Evolutionary conservation across 2,329 filamentous ascomycete species (phyloP).

Genomic region (Cordyceps tenuipes): DNA sequence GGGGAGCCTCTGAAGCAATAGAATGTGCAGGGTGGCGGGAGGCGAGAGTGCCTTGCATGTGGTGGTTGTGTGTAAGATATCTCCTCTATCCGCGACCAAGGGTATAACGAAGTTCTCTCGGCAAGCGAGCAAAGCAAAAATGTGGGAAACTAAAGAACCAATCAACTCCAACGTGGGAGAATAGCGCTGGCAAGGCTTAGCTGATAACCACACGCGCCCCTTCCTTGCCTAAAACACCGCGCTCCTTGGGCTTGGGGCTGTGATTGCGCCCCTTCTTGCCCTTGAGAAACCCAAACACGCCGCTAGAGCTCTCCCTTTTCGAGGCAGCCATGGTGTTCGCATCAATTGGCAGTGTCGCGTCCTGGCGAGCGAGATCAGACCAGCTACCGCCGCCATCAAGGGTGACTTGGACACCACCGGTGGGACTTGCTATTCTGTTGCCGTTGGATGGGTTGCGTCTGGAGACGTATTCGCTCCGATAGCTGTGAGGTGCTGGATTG

Average conservation of each 20-base stretch:
- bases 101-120: conserved; percentile 11
- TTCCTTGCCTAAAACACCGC: conserved; percentile 89
- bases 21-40: neutral
- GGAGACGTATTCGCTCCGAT: conserved; percentile 38
- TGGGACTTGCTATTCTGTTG: conserved; percentile 65
- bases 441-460: conserved; percentile 46
- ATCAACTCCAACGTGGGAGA: neutral
- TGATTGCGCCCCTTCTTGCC: conserved; percentile 84
- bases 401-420: conserved; percentile 83
- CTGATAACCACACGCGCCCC: conserved; percentile 77
- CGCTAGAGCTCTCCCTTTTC: conserved; percentile 51
- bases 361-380: conserved; percentile 82
- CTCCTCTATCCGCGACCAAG: conserved; percentile 7
- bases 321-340: conserved; percentile 46
- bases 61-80: neutral
- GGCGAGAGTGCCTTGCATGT: neutral
- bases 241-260: conserved; percentile 89
- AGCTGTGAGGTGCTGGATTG: conserved; percentile 35
- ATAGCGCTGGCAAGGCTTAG: conserved; percentile 24
- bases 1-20: neutral
- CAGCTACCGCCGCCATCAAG: conserved; percentile 84
- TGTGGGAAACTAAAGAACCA: neutral
- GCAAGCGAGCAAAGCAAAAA: neutral
- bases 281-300: conserved; percentile 84
- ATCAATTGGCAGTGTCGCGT: conserved; percentile 63